Conservation (phyloP, 2,329 filamentous ascomycete species). For the Colletotrichum somersetense region DNA sequence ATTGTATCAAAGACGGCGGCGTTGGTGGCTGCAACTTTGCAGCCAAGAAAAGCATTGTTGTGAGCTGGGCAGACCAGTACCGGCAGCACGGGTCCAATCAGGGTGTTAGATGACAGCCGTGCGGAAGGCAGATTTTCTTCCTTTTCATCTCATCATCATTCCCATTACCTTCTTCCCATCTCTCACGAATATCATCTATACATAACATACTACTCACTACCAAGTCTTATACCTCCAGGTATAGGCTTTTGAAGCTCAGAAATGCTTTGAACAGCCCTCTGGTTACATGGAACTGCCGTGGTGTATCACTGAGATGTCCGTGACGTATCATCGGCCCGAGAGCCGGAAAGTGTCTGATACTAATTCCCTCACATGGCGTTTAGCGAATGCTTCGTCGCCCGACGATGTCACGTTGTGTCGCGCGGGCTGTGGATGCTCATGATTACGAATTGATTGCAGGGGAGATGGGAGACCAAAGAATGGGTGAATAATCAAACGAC, state of each 20-base stretch:
- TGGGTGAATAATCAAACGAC: no score
- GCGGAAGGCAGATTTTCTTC: constrained; percentile 36
- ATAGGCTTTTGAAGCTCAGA: constrained; percentile 16
- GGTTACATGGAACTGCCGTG: background rate
- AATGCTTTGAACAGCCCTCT: constrained; percentile 7
- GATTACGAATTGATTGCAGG: background rate
- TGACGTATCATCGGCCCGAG: constrained; percentile 25
- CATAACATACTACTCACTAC: background rate
- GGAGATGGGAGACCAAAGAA: background rate
- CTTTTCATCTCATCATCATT: constrained; percentile 35
- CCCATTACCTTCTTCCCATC: constrained; percentile 35
- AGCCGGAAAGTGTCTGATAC: background rate
- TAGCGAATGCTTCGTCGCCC: constrained; percentile 6
- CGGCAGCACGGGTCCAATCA: constrained; percentile 21
- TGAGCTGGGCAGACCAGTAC: constrained; percentile 12
- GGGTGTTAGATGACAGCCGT: constrained; percentile 15
- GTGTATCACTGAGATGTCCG: constrained; percentile 4
- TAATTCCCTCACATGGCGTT: constrained; percentile 21
- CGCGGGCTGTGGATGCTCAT: constrained; percentile 13
- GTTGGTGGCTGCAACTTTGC: constrained; percentile 6
- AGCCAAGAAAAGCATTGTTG: constrained; percentile 22
- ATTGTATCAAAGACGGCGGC: background rate
- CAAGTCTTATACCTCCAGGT: constrained; percentile 4
- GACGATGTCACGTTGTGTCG: constrained; percentile 30
- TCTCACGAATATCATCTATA: constrained; percentile 33